A percentile compares a stretch with the other conserved stretches of the same genome.
Conservation (phyloP, 2,329 filamentous ascomycete species). For the Geosmithia putterillii region DNA sequence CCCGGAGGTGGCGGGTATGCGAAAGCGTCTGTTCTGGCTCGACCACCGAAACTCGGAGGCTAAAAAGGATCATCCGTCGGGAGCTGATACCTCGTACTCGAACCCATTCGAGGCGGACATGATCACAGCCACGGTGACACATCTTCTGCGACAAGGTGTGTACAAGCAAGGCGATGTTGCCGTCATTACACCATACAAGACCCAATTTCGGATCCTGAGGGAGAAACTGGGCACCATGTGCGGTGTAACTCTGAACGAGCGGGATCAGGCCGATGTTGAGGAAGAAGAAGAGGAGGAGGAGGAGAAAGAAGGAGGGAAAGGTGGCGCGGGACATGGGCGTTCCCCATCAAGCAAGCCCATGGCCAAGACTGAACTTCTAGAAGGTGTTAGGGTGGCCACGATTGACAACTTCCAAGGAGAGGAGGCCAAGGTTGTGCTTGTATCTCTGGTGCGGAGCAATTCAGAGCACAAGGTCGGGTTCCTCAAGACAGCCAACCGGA, state of each 20-base stretch:
- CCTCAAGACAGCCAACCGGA: constrained; percentile 50
- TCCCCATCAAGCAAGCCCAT: not conserved
- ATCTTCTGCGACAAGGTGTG: constrained; percentile 51
- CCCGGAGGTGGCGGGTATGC: constrained; percentile 41
- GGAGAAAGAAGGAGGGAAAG: too few species aligned
- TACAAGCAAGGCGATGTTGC: constrained; percentile 53
- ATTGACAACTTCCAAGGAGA: constrained; percentile 72
- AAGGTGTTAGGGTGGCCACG: constrained; percentile 45
- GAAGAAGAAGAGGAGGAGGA: constrained; percentile 17
- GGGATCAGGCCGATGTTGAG: constrained; percentile 43
- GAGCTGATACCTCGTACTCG: constrained; percentile 30
- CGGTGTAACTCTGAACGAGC: constrained; percentile 51
- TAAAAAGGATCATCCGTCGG: constrained; percentile 1
- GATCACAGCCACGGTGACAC: constrained; percentile 40
- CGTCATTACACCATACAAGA: constrained; percentile 54
- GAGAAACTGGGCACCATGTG: constrained; percentile 31
- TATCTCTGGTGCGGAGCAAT: constrained; percentile 64
- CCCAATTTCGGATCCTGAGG: constrained; percentile 41
- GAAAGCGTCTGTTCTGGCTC: constrained; percentile 45
- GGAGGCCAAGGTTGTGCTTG: constrained; percentile 57
- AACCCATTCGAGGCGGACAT: constrained; percentile 39
- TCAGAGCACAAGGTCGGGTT: constrained; percentile 46
- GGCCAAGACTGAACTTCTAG: constrained; percentile 23
- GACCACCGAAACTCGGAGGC: constrained; percentile 41
- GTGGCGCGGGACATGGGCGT: too few species aligned